Base-by-base conservation (phyloP, 1,139 yeast species). In the Debaryomyces nepalensis region DNA sequence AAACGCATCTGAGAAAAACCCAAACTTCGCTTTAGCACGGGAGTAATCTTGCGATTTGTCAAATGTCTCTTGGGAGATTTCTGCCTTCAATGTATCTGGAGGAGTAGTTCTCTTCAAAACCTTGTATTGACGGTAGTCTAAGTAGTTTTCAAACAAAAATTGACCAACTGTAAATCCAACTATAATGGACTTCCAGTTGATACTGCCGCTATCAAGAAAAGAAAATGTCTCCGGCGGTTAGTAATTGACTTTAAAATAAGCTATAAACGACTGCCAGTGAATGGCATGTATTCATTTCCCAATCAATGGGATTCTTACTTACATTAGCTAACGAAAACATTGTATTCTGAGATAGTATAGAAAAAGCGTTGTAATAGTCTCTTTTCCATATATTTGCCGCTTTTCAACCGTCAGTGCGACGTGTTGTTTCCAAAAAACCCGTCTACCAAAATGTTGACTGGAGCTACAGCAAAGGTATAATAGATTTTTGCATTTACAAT, bases 1-100 rank as follows among this genome's bases (percentile, higher is more conserved):
- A 55, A 75, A 75, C 11, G 79, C 51, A 33, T 81, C 77, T 19
- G 79, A 63, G 43, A 87, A 63, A 43, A 87, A 71, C 1, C 85
- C 77, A 59, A 89, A 90, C 54, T 74, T 71, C 41, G 90, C 77
- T 62, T 90, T 91, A n/a, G 96, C 87, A 33, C 87, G 70, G 4
- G 95, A 81, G 60, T 93, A 93, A 26, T 75, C 79, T 58, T 87
- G 91, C 3, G 96, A 81, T 60, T 89, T 87, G 41, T 74, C 74
- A 54, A 87, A 88, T 3, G 93, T 87, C 46, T 86, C 87, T 36
- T 79, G 74, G 39, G 84, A 80, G 44, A 87, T 79, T 56, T 82
- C 87, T 24, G 77, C 80, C 49, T 79, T 75, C 47, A 91, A 70
- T 7, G 84, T 77, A 4, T 69, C 66, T 14, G 97, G 97, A 18